Base-by-base conservation (phyloP, 371 early-diverging fungal species). In the Rhizomucor pusillus region DNA sequence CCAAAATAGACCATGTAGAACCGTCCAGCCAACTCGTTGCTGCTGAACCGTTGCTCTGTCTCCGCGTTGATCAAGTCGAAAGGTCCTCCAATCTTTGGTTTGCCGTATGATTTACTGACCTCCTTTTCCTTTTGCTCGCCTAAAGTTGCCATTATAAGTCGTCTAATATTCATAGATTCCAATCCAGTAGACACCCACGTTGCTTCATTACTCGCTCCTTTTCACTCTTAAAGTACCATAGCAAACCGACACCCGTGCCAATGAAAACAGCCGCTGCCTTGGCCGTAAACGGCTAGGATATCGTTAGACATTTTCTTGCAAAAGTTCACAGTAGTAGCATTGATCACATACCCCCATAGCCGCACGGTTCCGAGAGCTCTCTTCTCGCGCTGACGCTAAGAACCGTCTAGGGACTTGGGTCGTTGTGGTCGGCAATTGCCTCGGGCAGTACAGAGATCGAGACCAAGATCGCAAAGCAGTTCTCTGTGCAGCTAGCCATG, bases 1-100 rank as follows among this genome's bases (percentile, higher is more conserved):
- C 99, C 99, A 82, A 98, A 98, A 75, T 98, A 98, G 13, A 98
- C 74, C 60, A 98, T 76, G 63, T 85, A 78, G 63, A 84, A 96
- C 43, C 84, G 87, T 22, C 94, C 98, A 35, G 77, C 76, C 59
- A 90, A 87, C n/a, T 59, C 54, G 10, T 25, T 41, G 14, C 67
- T 69, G 24, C 69, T 67, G 45, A 71, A 67, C 12, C 56, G 57
- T 46, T 64, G 44, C 14, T 47, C 55, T 2, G 68, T 79, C 43
- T 85, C 63, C 36, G 91, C 90, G 63, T 97, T 88, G 2, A 87
- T 85, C 57, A 98, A 73, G 22, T 82, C 77, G 62, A 95, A 98
- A 5, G 95, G 87, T 1, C 95, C 97, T 2, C 99, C 99, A 51
- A 98, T 82, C 51, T 88, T 84, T n/a, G 98, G 95, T 60, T 85